Evolutionary conservation across 208 protist species (phyloP).

Genomic region (Leishmania arabica): DNA sequence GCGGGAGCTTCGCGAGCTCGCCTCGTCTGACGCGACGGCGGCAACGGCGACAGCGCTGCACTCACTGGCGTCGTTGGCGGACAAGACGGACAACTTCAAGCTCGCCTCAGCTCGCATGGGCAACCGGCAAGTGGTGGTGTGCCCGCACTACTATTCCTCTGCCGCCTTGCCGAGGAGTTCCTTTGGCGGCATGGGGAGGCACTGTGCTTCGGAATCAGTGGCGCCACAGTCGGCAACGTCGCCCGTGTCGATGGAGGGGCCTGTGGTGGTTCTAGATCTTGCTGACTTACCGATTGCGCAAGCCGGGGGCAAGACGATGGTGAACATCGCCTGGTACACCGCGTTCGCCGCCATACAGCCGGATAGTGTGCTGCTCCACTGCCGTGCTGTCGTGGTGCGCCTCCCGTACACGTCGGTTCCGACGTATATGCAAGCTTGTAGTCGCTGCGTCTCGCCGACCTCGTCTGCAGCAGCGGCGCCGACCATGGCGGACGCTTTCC

Average conservation of each 20-base stretch:
- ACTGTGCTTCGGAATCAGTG: background rate
- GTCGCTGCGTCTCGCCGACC: background rate
- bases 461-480: background rate
- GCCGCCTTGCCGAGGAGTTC: constrained; percentile 14
- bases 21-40: background rate
- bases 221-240: background rate
- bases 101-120: constrained; percentile 31
- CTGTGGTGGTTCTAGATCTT: constrained; percentile 67
- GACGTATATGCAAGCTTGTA: constrained; percentile 10
- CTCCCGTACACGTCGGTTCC: constrained; percentile 58
- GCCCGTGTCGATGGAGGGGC: background rate
- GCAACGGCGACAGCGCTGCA: constrained; percentile 1
- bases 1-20: constrained; percentile 4
- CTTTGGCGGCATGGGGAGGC: background rate
- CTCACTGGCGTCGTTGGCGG: constrained; percentile 9
- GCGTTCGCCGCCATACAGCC: constrained; percentile 57
- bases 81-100: constrained; percentile 29
- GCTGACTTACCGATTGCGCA: constrained; percentile 30
- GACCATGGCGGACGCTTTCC: constrained; percentile 25
- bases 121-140: constrained; percentile 46
- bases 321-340: constrained; percentile 60
- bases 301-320: constrained; percentile 28
- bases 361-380: constrained; percentile 33
- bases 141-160: constrained; percentile 62
- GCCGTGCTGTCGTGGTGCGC: constrained; percentile 51